Evolutionary conservation across 2,329 filamentous ascomycete species (phyloP).

Genomic region (Penicillium sp.): DNA sequence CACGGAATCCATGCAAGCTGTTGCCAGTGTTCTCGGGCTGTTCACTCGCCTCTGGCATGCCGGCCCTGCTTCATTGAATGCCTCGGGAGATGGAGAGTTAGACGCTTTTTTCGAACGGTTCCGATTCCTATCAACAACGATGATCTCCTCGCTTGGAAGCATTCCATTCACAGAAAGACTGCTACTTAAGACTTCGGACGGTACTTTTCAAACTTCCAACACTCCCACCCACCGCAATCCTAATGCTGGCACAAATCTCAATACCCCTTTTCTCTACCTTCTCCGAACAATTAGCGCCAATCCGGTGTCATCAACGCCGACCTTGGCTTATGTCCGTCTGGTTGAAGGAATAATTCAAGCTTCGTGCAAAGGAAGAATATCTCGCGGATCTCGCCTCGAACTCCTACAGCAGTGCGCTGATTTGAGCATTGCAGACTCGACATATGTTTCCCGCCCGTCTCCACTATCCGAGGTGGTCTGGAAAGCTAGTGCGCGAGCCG

Average conservation of each 20-base stretch:
- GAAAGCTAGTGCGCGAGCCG: conserved; percentile 35
- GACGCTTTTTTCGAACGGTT: conserved; percentile 51
- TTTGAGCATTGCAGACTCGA: conserved; percentile 10
- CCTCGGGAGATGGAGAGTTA: conserved; percentile 22
- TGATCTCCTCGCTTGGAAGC: conserved; percentile 52
- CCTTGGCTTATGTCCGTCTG: conserved; percentile 28
- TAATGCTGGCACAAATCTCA: conserved; percentile 26
- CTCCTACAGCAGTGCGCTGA: conserved; percentile 40
- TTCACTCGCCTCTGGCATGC: conserved; percentile 68
- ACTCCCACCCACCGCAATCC: conserved; percentile 37
- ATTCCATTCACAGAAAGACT: conserved; percentile 53
- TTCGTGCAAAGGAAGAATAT: conserved; percentile 33
- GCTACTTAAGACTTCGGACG: conserved; percentile 55
- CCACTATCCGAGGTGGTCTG: conserved; percentile 29
- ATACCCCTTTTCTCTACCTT: conserved; percentile 42
- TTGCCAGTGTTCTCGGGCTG: conserved; percentile 69
- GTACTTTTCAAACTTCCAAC: conserved; percentile 50
- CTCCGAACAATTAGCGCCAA: conserved; percentile 34
- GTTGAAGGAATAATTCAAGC: conserved; percentile 33
- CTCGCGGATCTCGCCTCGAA: conserved; percentile 39
- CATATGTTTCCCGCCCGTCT: conserved; percentile 11
- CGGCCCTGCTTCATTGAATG: conserved; percentile 46
- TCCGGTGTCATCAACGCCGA: conserved; percentile 17
- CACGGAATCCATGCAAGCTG: conserved; percentile 75
- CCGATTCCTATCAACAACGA: conserved; percentile 51